These are phyloP conservation scores for Golubevia pallescens DNA, from an alignment of 1,284 basidiomycete genomes.

Conservation along the genomic window DNA sequence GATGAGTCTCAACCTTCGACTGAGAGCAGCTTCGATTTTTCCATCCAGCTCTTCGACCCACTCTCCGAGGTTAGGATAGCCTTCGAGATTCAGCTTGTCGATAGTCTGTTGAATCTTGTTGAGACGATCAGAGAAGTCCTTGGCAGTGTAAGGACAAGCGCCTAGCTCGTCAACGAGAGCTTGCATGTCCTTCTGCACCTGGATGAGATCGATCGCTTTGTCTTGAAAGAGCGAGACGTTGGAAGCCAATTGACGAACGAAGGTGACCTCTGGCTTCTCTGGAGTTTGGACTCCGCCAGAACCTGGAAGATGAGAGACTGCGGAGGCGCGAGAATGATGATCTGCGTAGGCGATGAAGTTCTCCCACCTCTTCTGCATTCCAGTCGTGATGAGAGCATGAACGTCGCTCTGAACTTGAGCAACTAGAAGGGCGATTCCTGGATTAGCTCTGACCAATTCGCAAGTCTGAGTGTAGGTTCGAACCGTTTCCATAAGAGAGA, in stretches of 20 bases:
- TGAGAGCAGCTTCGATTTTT: constrained; percentile 81
- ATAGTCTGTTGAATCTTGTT: constrained; percentile 86
- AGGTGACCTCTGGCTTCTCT: constrained; percentile 87
- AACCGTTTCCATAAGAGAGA: constrained; percentile 92
- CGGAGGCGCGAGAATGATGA: too few species aligned
- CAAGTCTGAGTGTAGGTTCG: constrained; percentile 93
- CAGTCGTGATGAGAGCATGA: constrained; percentile 38
- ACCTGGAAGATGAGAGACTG: constrained; percentile 41
- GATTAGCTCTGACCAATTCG: constrained; percentile 80
- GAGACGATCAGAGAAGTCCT: constrained; percentile 80
- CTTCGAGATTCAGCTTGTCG: constrained; percentile 91
- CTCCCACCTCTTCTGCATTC: constrained; percentile 92
- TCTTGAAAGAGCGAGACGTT: constrained; percentile 80
- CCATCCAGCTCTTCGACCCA: constrained; percentile 91
- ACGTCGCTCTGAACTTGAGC: constrained; percentile 47
- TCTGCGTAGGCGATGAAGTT: constrained; percentile 69
- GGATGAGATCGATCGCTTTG: constrained; percentile 91
- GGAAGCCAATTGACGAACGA: constrained; percentile 92
- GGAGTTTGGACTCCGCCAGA: constrained; percentile 65
- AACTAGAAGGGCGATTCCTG: constrained; percentile 83
- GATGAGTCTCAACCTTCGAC: constrained; percentile 78
- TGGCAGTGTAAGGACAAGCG: constrained; percentile 81
- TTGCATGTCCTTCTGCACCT: constrained; percentile 84
- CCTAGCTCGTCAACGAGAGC: constrained; percentile 83
- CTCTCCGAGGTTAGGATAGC: constrained; percentile 94